Evolutionary conservation across 2,329 filamentous ascomycete species (phyloP).

Genomic region (Plectosphaerella plurivora): DNA sequence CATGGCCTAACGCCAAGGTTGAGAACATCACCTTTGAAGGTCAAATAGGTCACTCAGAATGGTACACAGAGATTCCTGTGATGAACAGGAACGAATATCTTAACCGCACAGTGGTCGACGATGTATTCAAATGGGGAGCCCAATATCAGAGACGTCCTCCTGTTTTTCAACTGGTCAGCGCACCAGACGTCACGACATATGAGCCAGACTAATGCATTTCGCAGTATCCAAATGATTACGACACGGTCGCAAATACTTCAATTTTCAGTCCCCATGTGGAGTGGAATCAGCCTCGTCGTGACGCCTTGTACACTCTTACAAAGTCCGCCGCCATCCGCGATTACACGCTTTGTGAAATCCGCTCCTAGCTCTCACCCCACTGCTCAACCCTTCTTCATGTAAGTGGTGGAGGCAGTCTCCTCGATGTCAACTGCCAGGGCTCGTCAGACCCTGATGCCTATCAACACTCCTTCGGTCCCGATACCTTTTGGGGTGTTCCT

Average conservation of each 20-base stretch:
- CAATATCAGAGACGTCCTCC: slow-evolving; percentile 46
- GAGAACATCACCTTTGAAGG: slow-evolving; percentile 23
- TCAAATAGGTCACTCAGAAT: slow-evolving; percentile 29
- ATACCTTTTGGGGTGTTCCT: slow-evolving; percentile 22
- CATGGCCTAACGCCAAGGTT: slow-evolving; percentile 41
- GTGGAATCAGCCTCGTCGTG: slow-evolving; percentile 23
- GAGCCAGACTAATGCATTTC: slow-evolving; percentile 17
- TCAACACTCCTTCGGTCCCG: slow-evolving; percentile 31
- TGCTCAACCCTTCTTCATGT: slow-evolving; percentile 63
- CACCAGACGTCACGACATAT: slow-evolving; percentile 9
- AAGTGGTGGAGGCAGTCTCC: slow-evolving; percentile 50
- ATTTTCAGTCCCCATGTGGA: slow-evolving; percentile 16
- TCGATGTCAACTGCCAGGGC: slow-evolving; percentile 60
- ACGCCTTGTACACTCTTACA: slow-evolving; percentile 63
- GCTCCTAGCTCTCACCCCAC: slow-evolving; percentile 56
- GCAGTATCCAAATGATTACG: slow-evolving; percentile 55
- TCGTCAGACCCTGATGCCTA: slow-evolving; percentile 51
- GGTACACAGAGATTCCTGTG: slow-evolving; percentile 32
- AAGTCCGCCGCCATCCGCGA: slow-evolving; percentile 35
- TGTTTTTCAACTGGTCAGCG: slow-evolving; percentile 37
- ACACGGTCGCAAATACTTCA: slow-evolving; percentile 59
- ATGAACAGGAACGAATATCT: slow-evolving; percentile 31
- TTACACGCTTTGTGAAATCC: slow-evolving; percentile 66
- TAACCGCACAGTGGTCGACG: slow-evolving; percentile 59
- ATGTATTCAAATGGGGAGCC: slow-evolving; percentile 64